Evolutionary conservation across 305 asterid species (phyloP), one percentile per base, ranked within the genome.

Genomic region (Ajuga reptans): DNA sequence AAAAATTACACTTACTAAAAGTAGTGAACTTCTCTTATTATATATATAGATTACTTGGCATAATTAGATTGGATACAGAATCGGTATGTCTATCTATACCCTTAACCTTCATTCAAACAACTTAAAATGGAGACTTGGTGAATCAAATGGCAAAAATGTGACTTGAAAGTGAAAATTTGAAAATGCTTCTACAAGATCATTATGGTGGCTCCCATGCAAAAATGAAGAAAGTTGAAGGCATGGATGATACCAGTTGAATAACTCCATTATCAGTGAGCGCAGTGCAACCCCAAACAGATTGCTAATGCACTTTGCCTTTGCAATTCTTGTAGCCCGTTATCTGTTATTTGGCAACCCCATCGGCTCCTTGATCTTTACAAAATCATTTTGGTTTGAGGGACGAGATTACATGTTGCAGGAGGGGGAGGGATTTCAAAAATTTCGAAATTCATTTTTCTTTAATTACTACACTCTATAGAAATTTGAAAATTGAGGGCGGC

Each of bases 291-390:
- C 97, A 91, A 88, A 83, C 51, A 91, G 83, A 51, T 84, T 89
- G 81, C 78, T 45, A 21, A 89, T 80, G 65, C 97, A 89, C 69
- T 84, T 91, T 5, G 96, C 91, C 15, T 54, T 76, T 5, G 95
- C 65, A 89, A 58, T 60, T 80, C 91, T 69, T 69, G 75, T 70
- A 91, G 76, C 33, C 95, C 97, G 24, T 79, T 66, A 71, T 91
- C 97, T 0, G 95, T 89, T 75, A 91, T 80, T 63, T 82, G 95
- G 84, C 96, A 91, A 63, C 91, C 95, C 97, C 97, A 84, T 29
- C 91, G 84, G 71, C 93, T 91, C 79, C 89, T 87, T 29, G 97
- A 91, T 78, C 97, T 91, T 39, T 0, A 68, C 18, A 16, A 50
- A 0, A 52, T n/a, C 52, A 52, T 39, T n/a, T n/a, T n/a, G n/a